Base-by-base conservation (phyloP, 2,329 filamentous ascomycete species). In the Mycosphaerelloides madeirae region DNA sequence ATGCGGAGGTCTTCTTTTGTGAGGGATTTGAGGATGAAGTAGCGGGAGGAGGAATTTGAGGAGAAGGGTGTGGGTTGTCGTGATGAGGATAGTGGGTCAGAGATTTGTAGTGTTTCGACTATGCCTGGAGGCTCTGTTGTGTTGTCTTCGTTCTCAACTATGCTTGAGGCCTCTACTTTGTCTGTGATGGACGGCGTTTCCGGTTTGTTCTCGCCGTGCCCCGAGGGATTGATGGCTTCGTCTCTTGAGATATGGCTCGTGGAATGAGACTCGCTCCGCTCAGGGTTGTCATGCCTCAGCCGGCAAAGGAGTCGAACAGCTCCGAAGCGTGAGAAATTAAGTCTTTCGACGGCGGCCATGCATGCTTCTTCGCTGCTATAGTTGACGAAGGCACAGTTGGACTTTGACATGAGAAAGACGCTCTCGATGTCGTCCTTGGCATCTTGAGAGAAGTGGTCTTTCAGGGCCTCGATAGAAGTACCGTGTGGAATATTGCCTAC, bases 321-420 rank as follows among this genome's bases (percentile, higher is more conserved):
- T 56, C 90, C 81, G 57, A 96, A 95, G 43, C 84, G 83, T 1
- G 88, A 95, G 58, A 96, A 89, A 63, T 97, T 88, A 36, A 97
- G 84, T 53, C 86, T 82, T 35, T 81, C 77, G 69, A 95, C 85
- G 0, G 91, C 91, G 3, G 78, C 75, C 6, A 78, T 69, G 61
- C 88, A 95, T 5, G 81, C 80, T 3, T 73, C 69, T 58, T 95
- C 88, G 38, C 87, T 85, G 52, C 83, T 85, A 64, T 94, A 97
- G 62, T 97, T 97, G 54, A 95, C 88, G 69, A 97, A 97, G 0
- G 90, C 90, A 61, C 91, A 97, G 62, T 95, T 96, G 63, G 89
- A 96, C 65, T 95, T 96, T 0, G 89, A 90, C 33, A 97, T 96
- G 29, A 96, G 71, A 55, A 96, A 96, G 1, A 97, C 71, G 36